Conservation (phyloP, 495 filamentous ascomycete species). For the Neurospora sp. region DNA sequence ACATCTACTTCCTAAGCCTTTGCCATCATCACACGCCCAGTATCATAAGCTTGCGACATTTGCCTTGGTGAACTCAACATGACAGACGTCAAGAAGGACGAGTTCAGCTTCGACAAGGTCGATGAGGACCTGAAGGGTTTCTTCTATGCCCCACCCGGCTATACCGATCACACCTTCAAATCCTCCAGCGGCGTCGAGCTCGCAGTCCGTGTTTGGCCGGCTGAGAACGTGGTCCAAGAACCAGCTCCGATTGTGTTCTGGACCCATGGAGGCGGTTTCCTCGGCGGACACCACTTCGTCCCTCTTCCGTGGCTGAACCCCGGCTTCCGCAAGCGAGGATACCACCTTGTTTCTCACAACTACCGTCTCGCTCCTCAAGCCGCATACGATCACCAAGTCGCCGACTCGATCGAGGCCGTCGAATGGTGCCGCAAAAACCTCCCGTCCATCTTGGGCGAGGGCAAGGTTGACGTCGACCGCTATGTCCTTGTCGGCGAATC, state of each 20-base stretch:
- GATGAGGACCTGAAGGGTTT: not conserved
- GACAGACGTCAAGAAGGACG: not conserved
- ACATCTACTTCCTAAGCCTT: not conserved
- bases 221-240: conserved; percentile 2
- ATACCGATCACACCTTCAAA: conserved; percentile 17
- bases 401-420: conserved; percentile 16
- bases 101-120: not conserved
- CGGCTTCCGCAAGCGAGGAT: conserved; percentile 15
- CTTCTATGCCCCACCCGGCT: conserved; percentile 7
- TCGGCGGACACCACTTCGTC: conserved; percentile 16
- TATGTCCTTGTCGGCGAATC: conserved; percentile 21
- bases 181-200: conserved; percentile 9
- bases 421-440: conserved; percentile 16
- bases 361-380: conserved; percentile 23
- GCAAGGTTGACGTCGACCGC: conserved; percentile 16
- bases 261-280: conserved; percentile 22
- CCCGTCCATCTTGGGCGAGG: conserved; percentile 9
- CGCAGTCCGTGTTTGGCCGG: conserved; percentile 16
- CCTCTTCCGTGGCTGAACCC: conserved; percentile 15
- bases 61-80: not conserved
- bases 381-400: conserved; percentile 13
- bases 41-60: not conserved
- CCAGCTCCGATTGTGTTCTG: conserved; percentile 17
- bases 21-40: not conserved
- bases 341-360: conserved; percentile 23